These are phyloP conservation scores for Micromonas commoda DNA, from an alignment of 139 green algal genomes.

Conservation along the genomic window DNA sequence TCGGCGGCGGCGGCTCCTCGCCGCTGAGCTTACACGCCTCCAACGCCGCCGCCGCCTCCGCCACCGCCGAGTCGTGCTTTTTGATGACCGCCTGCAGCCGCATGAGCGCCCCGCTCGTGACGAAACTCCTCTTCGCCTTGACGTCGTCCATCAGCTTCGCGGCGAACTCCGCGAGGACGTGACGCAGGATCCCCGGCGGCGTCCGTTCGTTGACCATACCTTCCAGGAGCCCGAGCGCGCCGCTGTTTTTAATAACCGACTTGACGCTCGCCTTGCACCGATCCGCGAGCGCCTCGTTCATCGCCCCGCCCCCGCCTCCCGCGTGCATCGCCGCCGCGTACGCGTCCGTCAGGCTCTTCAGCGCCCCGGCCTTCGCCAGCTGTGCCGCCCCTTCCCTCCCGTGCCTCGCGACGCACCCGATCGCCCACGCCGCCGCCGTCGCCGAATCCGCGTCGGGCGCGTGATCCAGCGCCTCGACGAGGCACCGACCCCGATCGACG, in stretches of 20 bases:
- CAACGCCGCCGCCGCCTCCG: slow-evolving; percentile 8
- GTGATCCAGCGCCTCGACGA: slow-evolving; percentile 26
- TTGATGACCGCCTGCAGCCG: slow-evolving; percentile 37
- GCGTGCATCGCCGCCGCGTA: not conserved
- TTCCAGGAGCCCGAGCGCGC: not conserved
- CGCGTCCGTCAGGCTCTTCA: slow-evolving; percentile 26
- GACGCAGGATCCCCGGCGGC: slow-evolving; percentile 37
- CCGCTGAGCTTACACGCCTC: not conserved
- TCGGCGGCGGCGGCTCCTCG: not conserved
- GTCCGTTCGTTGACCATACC: slow-evolving; percentile 5
- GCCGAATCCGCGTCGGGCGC: slow-evolving; percentile 6
- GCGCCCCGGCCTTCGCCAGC: slow-evolving; percentile 35
- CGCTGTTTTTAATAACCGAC: not conserved
- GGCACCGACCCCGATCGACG: not conserved
- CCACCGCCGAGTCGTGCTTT: not conserved
- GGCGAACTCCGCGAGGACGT: slow-evolving; percentile 36
- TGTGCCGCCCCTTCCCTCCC: slow-evolving; percentile 31
- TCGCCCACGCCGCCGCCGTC: slow-evolving; percentile 37
- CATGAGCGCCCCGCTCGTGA: slow-evolving; percentile 44
- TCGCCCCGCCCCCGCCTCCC: not conserved
- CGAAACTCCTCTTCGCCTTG: slow-evolving; percentile 38
- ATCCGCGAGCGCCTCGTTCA: not conserved
- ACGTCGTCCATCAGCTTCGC: slow-evolving; percentile 25
- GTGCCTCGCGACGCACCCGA: slow-evolving; percentile 44
- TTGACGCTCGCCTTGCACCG: not conserved